Evolutionary conservation across 2,329 filamentous ascomycete species (phyloP).

Genomic region (Cercospora sesami): DNA sequence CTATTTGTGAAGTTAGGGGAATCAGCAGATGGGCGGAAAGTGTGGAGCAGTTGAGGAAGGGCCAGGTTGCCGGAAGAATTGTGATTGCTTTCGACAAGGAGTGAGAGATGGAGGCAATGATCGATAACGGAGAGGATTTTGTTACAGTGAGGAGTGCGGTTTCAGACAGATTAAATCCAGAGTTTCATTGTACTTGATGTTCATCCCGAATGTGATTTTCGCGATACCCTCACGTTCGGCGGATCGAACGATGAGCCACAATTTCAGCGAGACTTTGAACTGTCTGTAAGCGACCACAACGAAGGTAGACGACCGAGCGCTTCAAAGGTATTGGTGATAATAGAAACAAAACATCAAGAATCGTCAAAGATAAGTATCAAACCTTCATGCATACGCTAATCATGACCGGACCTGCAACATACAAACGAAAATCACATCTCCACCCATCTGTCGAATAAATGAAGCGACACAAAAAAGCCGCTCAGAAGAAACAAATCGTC

Average conservation of each 20-base stretch:
- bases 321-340: not conserved
- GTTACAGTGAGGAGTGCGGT: not conserved
- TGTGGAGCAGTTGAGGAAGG: conserved; percentile 51
- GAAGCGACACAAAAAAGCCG: too few species aligned
- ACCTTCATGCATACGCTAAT: not conserved
- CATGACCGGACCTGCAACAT: not conserved
- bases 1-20: conserved; percentile 51
- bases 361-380: not conserved
- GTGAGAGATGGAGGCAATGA: not conserved
- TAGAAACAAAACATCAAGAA: not conserved
- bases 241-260: not conserved
- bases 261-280: not conserved
- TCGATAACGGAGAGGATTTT: too few species aligned
- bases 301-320: not conserved
- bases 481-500: conserved; percentile 45
- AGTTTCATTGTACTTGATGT: not conserved
- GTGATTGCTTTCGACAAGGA: conserved; percentile 49
- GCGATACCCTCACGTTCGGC: too few species aligned
- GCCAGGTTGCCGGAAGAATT: conserved; percentile 54
- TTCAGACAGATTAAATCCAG: not conserved
- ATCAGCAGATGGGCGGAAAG: conserved; percentile 52
- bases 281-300: not conserved
- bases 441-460: not conserved
- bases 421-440: not conserved
- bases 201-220: not conserved